Conservation (phyloP, 1,139 yeast genomes). For the Yamadazyma epiphylla region DNA sequence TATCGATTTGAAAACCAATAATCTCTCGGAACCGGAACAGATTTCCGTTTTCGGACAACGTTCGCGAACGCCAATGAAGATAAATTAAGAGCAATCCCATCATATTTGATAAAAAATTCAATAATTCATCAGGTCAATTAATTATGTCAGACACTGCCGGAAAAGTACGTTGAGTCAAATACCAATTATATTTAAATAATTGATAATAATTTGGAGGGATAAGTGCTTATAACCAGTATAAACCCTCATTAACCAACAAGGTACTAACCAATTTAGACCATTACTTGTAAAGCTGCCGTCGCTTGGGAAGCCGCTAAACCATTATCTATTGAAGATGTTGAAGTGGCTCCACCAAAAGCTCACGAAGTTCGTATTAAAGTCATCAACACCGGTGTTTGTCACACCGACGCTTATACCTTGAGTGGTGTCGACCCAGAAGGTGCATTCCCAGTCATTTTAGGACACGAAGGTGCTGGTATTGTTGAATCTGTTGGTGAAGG, state of each 20-base stretch:
- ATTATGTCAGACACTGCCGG: constrained; percentile 29
- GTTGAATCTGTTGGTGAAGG: constrained; percentile 94
- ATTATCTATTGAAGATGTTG: constrained; percentile 77
- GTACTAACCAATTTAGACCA: constrained; percentile 42
- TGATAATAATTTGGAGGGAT: not conserved
- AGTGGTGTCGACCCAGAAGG: constrained; percentile 97
- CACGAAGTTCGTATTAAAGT: constrained; percentile 95
- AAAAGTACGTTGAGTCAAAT: constrained; percentile 29
- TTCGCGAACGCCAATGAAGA: too few relatives aligned
- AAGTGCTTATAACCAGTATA: too few relatives aligned
- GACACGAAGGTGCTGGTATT: constrained; percentile 97
- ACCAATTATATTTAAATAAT: not conserved
- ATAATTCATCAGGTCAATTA: too few relatives aligned
- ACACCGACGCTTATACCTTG: constrained; percentile 95
- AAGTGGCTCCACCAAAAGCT: constrained; percentile 91
- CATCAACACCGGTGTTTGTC: constrained; percentile 90
- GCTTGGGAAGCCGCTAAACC: constrained; percentile 97
- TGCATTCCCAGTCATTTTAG: constrained; percentile 84
- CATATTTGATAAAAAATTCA: too few relatives aligned
- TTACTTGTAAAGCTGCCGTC: constrained; percentile 91
- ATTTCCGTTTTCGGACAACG: too few relatives aligned
- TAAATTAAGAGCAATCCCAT: too few relatives aligned
- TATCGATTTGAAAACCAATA: too few relatives aligned
- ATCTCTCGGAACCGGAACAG: too few relatives aligned
- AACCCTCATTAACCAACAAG: not conserved